These are phyloP conservation scores for Scenedesmus sp. DNA, from an alignment of 163 green algal species.

Conservation along the genomic window DNA sequence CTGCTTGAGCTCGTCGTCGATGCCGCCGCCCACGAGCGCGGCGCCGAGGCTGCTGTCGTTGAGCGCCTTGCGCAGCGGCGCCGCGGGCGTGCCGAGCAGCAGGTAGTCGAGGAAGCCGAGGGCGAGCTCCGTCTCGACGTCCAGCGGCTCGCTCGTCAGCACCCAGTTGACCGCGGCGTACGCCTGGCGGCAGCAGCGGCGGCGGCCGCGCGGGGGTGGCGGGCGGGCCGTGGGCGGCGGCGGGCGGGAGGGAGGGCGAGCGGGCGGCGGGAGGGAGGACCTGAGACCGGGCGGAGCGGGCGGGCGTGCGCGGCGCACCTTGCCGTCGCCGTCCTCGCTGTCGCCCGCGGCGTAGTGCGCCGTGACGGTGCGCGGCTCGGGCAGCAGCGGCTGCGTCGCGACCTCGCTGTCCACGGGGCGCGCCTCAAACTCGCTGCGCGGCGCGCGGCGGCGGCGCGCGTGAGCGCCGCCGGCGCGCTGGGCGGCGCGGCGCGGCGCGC, in stretches of 20 bases:
- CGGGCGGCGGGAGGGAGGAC: too few relatives aligned
- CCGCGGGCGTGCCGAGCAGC: slow-evolving; percentile 89
- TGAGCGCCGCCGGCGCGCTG: neutral
- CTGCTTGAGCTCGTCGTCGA: slow-evolving; percentile 96
- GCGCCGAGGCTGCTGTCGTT: slow-evolving; percentile 94
- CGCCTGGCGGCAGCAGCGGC: slow-evolving; percentile 67
- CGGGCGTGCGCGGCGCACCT: slow-evolving; percentile 29
- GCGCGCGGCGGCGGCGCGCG: too few relatives aligned
- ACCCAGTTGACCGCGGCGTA: slow-evolving; percentile 96
- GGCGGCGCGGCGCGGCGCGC: neutral
- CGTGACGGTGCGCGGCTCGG: slow-evolving; percentile 73
- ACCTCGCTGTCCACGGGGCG: slow-evolving; percentile 54
- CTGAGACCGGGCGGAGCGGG: too few relatives aligned
- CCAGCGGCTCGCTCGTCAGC: slow-evolving; percentile 85
- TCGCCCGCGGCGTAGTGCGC: slow-evolving; percentile 86
- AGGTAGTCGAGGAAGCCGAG: slow-evolving; percentile 97
- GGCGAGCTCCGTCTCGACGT: slow-evolving; percentile 91
- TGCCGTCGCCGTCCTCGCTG: slow-evolving; percentile 57
- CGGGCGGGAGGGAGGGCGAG: too few relatives aligned
- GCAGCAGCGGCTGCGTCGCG: slow-evolving; percentile 76
- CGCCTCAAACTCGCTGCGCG: slow-evolving; percentile 55
- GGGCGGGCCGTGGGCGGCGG: too few relatives aligned
- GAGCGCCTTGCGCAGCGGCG: slow-evolving; percentile 92
- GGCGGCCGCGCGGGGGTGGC: too few relatives aligned
- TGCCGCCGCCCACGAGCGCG: slow-evolving; percentile 88